Evolutionary conservation across 1,284 basidiomycete species (phyloP).

Genomic region (Cryptococcus sp.): DNA sequence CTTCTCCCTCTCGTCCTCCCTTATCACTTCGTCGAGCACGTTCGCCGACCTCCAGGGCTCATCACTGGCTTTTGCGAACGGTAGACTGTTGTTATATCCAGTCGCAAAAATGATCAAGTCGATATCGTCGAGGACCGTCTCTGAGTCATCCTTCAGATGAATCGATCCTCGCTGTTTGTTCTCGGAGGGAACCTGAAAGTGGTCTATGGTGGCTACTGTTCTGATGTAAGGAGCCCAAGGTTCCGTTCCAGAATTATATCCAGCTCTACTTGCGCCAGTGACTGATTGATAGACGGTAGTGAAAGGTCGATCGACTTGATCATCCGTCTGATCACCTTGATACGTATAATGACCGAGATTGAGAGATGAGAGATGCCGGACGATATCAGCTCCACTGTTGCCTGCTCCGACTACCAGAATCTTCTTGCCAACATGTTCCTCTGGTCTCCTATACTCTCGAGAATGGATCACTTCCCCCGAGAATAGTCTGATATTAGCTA

Average conservation of each 20-base stretch:
- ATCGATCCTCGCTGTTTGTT: no score
- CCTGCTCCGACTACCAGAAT: not conserved
- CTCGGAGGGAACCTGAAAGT: not conserved
- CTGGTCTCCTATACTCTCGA: constrained; percentile 12
- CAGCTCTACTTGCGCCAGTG: not conserved
- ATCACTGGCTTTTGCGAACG: constrained; percentile 41
- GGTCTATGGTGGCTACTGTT: not conserved
- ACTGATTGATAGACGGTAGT: not conserved
- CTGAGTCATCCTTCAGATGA: no score
- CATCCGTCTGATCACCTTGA: not conserved
- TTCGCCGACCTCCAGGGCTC: constrained; percentile 33
- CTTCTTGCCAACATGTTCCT: not conserved
- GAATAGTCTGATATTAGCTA: constrained; percentile 26
- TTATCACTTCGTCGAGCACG: constrained; percentile 16
- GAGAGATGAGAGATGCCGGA: not conserved
- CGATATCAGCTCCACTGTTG: not conserved
- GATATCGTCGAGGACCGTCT: constrained; percentile 10
- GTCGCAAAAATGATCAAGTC: constrained; percentile 51
- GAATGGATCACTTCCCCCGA: constrained; percentile 49
- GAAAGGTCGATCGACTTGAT: not conserved
- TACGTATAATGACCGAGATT: not conserved
- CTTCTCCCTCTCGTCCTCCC: constrained; percentile 7
- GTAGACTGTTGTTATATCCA: constrained; percentile 49
- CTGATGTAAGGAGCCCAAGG: not conserved
- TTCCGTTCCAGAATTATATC: not conserved